Conservation (phyloP, 2,329 filamentous ascomycete genomes). For the Nigrospora oryzae region DNA sequence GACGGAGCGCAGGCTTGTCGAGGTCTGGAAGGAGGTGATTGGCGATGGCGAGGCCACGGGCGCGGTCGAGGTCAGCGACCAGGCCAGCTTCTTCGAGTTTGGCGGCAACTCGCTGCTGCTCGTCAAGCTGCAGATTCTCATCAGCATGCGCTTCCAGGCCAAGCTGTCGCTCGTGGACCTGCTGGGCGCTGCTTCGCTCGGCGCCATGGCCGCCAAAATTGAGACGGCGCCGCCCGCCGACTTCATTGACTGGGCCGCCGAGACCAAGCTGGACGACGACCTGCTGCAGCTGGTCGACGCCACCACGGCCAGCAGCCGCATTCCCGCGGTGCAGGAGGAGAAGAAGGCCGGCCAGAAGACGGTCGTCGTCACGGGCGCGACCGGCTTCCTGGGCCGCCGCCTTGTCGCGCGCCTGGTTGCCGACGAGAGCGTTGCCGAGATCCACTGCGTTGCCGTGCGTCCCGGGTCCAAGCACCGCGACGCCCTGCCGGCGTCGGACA, state of each 20-base stretch:
- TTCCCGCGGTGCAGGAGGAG: no score
- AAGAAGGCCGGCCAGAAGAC: no score
- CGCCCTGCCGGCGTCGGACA: background rate
- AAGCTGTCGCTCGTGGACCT: slow-evolving; percentile 3
- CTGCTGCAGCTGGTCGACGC: background rate
- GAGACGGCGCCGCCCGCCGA: slow-evolving; percentile 1
- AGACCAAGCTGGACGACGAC: background rate
- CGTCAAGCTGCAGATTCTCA: slow-evolving; percentile 3
- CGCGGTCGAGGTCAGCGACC: no score
- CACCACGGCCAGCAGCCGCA: background rate
- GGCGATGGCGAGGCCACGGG: no score
- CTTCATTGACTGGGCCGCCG: slow-evolving; percentile 4
- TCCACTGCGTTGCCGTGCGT: slow-evolving; percentile 12
- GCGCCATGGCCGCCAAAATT: slow-evolving; percentile 4
- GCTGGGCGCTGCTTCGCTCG: slow-evolving; percentile 2
- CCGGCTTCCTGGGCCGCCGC: slow-evolving; percentile 5
- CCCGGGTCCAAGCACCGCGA: background rate
- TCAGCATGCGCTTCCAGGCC: slow-evolving; percentile 3
- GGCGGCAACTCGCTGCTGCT: slow-evolving; percentile 6
- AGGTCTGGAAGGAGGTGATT: background rate
- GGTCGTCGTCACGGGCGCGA: slow-evolving; percentile 10
- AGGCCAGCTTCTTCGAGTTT: slow-evolving; percentile 5
- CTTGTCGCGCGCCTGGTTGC: slow-evolving; percentile 3
- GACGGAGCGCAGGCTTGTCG: slow-evolving; percentile 1
- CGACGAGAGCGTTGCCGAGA: background rate